Base-by-base conservation (phyloP, 305 asterid genomes). In the Rubia occidens region DNA sequence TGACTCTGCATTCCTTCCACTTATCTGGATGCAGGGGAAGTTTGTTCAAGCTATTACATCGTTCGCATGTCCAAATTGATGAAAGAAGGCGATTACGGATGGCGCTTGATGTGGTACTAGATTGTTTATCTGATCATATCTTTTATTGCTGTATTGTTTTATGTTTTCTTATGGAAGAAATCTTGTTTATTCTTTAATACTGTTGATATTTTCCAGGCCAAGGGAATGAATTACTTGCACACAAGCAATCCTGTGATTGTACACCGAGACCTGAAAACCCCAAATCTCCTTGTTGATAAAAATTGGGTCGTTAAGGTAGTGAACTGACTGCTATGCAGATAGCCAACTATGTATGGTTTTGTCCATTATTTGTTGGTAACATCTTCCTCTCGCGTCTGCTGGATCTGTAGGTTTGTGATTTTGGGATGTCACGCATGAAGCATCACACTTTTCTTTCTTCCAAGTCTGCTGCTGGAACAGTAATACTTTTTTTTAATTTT, bases 211-310 rank as follows among this genome's bases (percentile, higher is more conserved):
- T 71, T 79, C 68, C 87, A 91, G 98, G 98, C 98, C 72, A 89
- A 88, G 80, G 96, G 98, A 69, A 91, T 91, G 96, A 91, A 91
- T 80, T 91, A 91, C 81, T 80, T 91, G 87, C 98, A 91, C 77
- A 86, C 91, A 17, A 88, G 98, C 84, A 76, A 89, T 81, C 97
- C 97, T 39, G 72, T 85, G 73, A 90, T 93, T 68, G 98, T 90
- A 58, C 98, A 88, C 80, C 87, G 98, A 75, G 98, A 89, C 83
- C 76, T 92, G 81, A 92, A 92, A 89, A 84, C 96, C 73, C 98
- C 98, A 43, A 92, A 92, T 80, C 96, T 89, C 72, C 93, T 92
- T 70, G 98, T 92, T 75, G 98, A 89, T 76, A 89, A 87, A 81
- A 92, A 89, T 70, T 88, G 98, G 97, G 87, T 82, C 54, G 95